Conservation (phyloP, 202 grass and related monocot genomes). For the Schoenoplectus tabernaemontani region DNA sequence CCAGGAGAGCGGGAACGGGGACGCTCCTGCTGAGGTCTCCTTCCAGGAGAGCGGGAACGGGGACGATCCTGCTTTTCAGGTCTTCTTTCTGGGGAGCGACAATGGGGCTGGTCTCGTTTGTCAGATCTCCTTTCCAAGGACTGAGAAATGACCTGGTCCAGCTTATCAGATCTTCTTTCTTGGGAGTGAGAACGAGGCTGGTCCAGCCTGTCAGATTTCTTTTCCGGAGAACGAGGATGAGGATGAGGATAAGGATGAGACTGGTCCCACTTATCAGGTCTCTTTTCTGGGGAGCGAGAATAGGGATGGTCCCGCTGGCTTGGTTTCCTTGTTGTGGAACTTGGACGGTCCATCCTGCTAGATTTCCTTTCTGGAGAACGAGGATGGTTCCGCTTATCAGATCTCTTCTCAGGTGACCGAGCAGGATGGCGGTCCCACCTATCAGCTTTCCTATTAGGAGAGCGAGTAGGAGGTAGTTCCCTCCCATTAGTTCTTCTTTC, state of each 20-base stretch:
- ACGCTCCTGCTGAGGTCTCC: not conserved
- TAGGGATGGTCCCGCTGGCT: not conserved
- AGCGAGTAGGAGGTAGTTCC: not conserved
- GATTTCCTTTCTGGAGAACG: constrained; percentile 9
- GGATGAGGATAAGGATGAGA: not conserved
- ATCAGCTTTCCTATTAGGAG: constrained; percentile 7
- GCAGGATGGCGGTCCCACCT: not conserved
- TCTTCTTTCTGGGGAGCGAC: not conserved
- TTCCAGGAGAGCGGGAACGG: not conserved
- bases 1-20: not conserved
- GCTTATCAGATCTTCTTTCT: constrained; percentile 18
- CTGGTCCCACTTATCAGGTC: not conserved
- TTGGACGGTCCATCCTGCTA: not conserved
- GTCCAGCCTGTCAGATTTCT: not conserved
- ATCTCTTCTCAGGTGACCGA: not conserved
- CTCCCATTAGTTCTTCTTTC: constrained; percentile 3
- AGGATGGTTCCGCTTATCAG: not conserved
- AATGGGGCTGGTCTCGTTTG: not conserved
- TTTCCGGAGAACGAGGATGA: constrained; percentile 5
- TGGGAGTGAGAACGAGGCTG: not conserved
- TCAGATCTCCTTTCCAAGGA: constrained; percentile 17
- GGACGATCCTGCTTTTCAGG: not conserved
- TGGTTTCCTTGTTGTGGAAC: not conserved
- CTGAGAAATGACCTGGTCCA: not conserved
- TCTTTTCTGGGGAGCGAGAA: constrained; percentile 6